Percentiles rank a stretch among this genome's conserved stretches.
Evolutionary conservation across 345 rosid genomes (phyloP).

Genomic region (Citrus sp.): DNA sequence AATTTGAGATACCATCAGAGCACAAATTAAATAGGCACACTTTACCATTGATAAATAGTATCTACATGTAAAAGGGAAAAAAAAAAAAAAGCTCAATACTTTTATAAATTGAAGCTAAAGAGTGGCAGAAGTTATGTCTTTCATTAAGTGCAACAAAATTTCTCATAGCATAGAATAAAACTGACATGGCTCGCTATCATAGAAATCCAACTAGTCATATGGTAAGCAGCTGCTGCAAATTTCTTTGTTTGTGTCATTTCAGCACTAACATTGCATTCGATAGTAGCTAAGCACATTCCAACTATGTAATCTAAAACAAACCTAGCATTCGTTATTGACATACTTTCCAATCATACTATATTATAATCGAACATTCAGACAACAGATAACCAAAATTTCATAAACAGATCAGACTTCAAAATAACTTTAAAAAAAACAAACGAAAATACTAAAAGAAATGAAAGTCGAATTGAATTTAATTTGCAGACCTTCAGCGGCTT

Average conservation of each 20-base stretch:
- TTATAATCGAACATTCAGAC: slow-evolving; percentile 9
- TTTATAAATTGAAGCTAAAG: neutral
- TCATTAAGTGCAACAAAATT: neutral
- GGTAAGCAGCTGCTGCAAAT: neutral
- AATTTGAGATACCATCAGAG: neutral
- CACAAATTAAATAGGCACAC: neutral
- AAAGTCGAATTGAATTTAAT: neutral
- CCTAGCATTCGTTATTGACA: neutral
- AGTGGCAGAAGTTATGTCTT: neutral
- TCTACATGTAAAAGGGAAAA: neutral
- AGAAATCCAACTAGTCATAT: neutral
- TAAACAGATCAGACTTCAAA: slow-evolving; percentile 1
- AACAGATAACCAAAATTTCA: neutral
- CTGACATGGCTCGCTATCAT: neutral
- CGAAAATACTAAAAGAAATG: neutral
- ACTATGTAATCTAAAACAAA: neutral
- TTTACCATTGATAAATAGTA: neutral
- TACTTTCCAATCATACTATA: neutral
- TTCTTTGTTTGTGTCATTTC: neutral
- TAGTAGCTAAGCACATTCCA: neutral
- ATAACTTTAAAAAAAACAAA: neutral
- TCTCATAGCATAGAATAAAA: neutral
- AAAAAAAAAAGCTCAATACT: neutral
- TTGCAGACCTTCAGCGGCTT: slow-evolving; percentile 88
- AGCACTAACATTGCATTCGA: neutral